Conservation (phyloP, 2,329 filamentous ascomycete species). For the Arachnomyces sp. region DNA sequence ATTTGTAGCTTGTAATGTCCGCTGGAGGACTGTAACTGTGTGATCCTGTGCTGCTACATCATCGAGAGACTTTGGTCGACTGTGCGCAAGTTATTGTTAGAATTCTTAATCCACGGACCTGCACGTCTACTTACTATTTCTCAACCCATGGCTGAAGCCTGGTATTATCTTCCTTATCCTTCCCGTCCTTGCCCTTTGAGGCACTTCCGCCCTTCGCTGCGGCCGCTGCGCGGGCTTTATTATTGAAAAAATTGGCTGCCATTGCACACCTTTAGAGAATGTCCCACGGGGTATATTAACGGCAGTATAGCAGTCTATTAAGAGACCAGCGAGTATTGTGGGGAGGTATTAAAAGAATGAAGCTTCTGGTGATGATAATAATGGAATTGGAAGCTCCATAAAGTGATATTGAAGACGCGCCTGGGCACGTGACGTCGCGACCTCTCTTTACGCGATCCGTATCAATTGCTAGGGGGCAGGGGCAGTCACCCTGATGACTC, state of each 20-base stretch:
- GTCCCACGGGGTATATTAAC: too few species aligned
- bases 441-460: conserved; percentile 25
- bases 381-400: too few species aligned
- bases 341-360: too few species aligned
- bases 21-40: conserved; percentile 82
- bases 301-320: too few species aligned
- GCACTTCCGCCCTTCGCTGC: conserved; percentile 62
- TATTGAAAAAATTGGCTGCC: conserved; percentile 88
- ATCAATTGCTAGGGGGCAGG: background rate
- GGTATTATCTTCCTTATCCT: conserved; percentile 52
- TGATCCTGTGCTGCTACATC: conserved; percentile 98
- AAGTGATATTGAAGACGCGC: background rate
- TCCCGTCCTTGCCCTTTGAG: conserved; percentile 57
- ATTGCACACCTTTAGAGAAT: conserved; percentile 14
- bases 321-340: too few species aligned
- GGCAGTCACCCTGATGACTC: too few species aligned
- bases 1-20: conserved; percentile 90
- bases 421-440: conserved; percentile 19
- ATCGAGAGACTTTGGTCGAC: conserved; percentile 83
- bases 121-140: conserved; percentile 65
- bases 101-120: background rate
- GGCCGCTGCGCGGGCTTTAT: conserved; percentile 69
- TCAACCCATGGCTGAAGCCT: conserved; percentile 91
- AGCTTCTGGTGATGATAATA: too few species aligned
- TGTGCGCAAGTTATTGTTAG: conserved; percentile 31